Evolutionary conservation across 441 rosid genomes (phyloP).

Genomic region (Erodium trifolium): DNA sequence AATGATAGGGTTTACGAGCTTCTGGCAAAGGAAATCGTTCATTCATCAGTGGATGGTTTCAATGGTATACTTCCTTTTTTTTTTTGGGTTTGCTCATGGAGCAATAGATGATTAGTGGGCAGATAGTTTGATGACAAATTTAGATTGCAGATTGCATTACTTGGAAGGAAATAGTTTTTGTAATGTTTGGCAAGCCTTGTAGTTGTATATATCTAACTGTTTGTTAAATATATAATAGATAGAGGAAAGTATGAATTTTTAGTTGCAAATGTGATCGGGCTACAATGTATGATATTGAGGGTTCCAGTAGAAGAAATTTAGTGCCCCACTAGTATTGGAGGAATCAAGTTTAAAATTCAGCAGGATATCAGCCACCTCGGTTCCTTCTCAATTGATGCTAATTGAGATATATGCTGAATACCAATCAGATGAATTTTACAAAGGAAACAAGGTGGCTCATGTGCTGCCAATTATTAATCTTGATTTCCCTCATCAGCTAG

Average conservation of each 20-base stretch:
- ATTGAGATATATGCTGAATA: neutral
- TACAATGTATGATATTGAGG: neutral
- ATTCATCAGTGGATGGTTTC: slow-evolving; percentile 72
- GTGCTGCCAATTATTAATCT: neutral
- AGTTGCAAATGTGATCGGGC: neutral
- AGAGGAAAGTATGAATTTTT: no score
- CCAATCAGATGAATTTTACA: neutral
- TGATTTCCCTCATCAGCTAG: neutral
- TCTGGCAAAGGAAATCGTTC: slow-evolving; percentile 66
- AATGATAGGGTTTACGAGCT: slow-evolving; percentile 63
- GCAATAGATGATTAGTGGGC: neutral
- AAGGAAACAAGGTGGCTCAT: neutral
- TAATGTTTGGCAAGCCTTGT: no score
- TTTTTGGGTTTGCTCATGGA: neutral
- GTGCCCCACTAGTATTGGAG: neutral
- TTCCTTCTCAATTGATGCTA: neutral
- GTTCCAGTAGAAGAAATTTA: neutral
- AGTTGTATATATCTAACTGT: no score
- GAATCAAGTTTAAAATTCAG: no score
- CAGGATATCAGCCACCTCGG: neutral
- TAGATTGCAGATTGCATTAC: neutral
- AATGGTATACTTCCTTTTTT: slow-evolving; percentile 37
- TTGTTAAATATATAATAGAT: no score
- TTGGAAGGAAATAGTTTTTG: no score
- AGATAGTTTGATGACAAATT: neutral